phyloP scores from a whole-genome alignment of 2,329 filamentous ascomycete genomes.

The Penicillium sp. region DNA sequence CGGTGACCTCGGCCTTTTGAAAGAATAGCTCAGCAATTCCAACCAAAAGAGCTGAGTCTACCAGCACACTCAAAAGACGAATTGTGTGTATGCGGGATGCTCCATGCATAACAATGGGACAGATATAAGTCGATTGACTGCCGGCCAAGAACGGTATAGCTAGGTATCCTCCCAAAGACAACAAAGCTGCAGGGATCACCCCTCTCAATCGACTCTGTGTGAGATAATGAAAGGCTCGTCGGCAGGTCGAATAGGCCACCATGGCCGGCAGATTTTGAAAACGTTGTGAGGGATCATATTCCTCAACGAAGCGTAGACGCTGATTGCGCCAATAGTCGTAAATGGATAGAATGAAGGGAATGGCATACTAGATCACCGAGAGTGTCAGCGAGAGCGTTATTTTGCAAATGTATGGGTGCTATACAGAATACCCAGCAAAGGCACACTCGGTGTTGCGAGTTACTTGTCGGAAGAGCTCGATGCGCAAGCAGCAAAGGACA shows the following conservation, averaged over 20 bases:
- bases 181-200: slow-evolving; percentile 34
- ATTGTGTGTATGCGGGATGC: slow-evolving; percentile 33
- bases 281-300: slow-evolving; percentile 18
- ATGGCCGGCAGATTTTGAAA: slow-evolving; percentile 15
- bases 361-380: slow-evolving; percentile 25
- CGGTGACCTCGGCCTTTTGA: slow-evolving; percentile 16
- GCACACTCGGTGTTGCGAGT: slow-evolving; percentile 43
- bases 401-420: slow-evolving; percentile 5
- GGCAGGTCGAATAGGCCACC: slow-evolving; percentile 24
- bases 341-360: slow-evolving; percentile 40
- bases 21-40: slow-evolving; percentile 27
- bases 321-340: slow-evolving; percentile 39
- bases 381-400: slow-evolving; percentile 10
- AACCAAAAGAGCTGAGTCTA: slow-evolving; percentile 42
- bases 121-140: slow-evolving; percentile 47
- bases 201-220: slow-evolving; percentile 35
- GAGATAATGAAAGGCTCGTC: slow-evolving; percentile 27
- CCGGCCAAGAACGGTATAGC: slow-evolving; percentile 32
- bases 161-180: slow-evolving; percentile 38
- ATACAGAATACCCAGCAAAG: slow-evolving; percentile 31
- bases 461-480: slow-evolving; percentile 37
- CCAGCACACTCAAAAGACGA: slow-evolving; percentile 33
- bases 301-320: slow-evolving; percentile 19
- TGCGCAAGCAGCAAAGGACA: slow-evolving; percentile 9
- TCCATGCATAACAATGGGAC: slow-evolving; percentile 37